Percentiles rank a stretch among this genome's conserved stretches.
phyloP scores from a whole-genome alignment of 139 green algal genomes.

The Deuterostichococcus epilithicus region DNA sequence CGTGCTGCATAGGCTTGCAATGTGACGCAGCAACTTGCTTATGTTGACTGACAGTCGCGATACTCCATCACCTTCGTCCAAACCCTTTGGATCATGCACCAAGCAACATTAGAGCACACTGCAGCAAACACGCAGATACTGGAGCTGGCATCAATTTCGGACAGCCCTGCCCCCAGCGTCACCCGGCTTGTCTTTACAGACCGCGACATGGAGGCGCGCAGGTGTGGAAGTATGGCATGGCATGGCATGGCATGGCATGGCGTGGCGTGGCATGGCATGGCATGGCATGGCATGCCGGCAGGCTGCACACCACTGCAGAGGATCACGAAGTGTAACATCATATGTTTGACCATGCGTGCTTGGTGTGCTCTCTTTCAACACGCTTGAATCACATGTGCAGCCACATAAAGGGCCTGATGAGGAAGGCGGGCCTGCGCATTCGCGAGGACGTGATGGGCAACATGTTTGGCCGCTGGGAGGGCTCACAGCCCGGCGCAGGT shows the following conservation, averaged over 20 bases:
- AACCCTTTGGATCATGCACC: too few species aligned
- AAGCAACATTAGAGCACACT: neutral
- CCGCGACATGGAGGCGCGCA: conserved; percentile 56
- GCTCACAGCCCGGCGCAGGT: conserved; percentile 12
- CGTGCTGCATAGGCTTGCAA: too few species aligned
- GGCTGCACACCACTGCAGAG: too few species aligned
- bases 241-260: neutral
- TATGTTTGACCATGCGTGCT: too few species aligned
- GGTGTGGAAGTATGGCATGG: conserved; percentile 9
- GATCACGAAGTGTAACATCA: too few species aligned
- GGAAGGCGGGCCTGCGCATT: conserved; percentile 37
- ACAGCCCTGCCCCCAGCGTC: conserved; percentile 60
- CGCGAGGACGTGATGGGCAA: conserved; percentile 80
- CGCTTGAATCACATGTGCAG: conserved; percentile 17
- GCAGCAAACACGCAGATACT: conserved; percentile 36
- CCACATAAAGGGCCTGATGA: conserved; percentile 74
- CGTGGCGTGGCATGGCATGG: too few species aligned
- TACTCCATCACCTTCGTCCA: too few species aligned
- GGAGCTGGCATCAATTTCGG: conserved; percentile 54
- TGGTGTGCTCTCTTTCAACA: too few species aligned
- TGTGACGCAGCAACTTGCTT: neutral
- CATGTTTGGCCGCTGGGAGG: conserved; percentile 75
- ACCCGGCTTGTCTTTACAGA: conserved; percentile 75
- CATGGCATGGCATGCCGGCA: too few species aligned
- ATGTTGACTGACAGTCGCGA: neutral